phyloP scores from a whole-genome alignment of 139 green algal genomes.

The Chlamydomonas incerta region DNA sequence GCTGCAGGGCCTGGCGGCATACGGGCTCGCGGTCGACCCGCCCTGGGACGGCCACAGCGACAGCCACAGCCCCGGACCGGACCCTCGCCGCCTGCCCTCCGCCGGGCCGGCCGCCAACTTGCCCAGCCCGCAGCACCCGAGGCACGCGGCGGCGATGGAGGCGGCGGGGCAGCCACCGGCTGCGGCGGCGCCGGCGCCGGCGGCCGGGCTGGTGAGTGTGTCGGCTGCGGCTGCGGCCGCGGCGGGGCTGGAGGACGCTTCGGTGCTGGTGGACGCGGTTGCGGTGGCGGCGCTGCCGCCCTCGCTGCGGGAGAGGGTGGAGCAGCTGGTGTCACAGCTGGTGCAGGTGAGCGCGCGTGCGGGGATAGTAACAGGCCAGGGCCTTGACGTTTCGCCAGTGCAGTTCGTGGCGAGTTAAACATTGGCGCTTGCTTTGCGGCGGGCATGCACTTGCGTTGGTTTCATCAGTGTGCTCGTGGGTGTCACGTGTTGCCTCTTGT shows the following conservation, averaged over 20 bases:
- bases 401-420: no score
- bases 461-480: no score
- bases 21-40: background rate
- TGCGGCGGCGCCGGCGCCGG: background rate
- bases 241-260: background rate
- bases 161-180: background rate
- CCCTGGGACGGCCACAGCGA: no score
- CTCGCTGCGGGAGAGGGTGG: slow-evolving; percentile 26
- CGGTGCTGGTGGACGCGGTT: slow-evolving; percentile 25
- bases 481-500: no score
- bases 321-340: slow-evolving; percentile 32
- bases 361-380: no score
- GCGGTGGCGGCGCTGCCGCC: slow-evolving; percentile 34
- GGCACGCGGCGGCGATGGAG: no score
- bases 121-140: no score
- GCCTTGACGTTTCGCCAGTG: no score
- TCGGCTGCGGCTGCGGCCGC: background rate
- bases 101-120: background rate
- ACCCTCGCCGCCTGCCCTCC: background rate
- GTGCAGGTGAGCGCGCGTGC: slow-evolving; percentile 17
- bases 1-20: background rate
- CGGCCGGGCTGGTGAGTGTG: background rate
- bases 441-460: no score
- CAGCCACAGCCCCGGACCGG: background rate
- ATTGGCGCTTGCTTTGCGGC: no score